Evolutionary conservation across 2,329 filamentous ascomycete species (phyloP).

Genomic region (Mycosphaerella sp.): DNA sequence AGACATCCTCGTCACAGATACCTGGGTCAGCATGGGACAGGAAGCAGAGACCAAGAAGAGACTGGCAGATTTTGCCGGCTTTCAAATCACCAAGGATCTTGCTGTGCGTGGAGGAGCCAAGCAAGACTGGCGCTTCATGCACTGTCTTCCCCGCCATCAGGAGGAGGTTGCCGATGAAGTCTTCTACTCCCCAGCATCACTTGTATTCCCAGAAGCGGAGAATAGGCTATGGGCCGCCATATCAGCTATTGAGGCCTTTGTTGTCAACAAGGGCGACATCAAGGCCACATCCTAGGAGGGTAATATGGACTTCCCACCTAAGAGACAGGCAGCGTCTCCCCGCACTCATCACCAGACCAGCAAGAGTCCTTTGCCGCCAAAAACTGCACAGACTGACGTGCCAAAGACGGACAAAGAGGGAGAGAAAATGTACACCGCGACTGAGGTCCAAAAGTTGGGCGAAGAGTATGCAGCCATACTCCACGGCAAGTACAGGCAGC

Average conservation of each 20-base stretch:
- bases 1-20: conserved; percentile 90
- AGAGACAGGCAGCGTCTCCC: neutral
- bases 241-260: conserved; percentile 74
- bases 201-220: conserved; percentile 92
- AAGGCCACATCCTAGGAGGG: conserved; percentile 1
- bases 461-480: no score
- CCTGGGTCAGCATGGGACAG: conserved; percentile 98
- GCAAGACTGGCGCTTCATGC: conserved; percentile 93
- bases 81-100: conserved; percentile 83
- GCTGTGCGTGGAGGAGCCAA: conserved; percentile 81
- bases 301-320: neutral
- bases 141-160: conserved; percentile 84
- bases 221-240: conserved; percentile 90
- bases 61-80: conserved; percentile 76
- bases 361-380: no score
- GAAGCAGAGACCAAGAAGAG: conserved; percentile 75
- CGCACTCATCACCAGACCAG: neutral
- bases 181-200: conserved; percentile 70
- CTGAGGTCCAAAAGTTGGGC: no score
- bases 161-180: conserved; percentile 95
- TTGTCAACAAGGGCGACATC: conserved; percentile 88
- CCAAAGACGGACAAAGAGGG: no score
- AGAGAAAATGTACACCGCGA: no score
- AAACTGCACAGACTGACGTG: no score
- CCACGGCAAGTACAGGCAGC: no score